Percentiles rank a stretch among this genome's conserved stretches.
Evolutionary conservation across 352 stramenopile genomes (phyloP).

Genomic region (Globisporangium apiculatum): DNA sequence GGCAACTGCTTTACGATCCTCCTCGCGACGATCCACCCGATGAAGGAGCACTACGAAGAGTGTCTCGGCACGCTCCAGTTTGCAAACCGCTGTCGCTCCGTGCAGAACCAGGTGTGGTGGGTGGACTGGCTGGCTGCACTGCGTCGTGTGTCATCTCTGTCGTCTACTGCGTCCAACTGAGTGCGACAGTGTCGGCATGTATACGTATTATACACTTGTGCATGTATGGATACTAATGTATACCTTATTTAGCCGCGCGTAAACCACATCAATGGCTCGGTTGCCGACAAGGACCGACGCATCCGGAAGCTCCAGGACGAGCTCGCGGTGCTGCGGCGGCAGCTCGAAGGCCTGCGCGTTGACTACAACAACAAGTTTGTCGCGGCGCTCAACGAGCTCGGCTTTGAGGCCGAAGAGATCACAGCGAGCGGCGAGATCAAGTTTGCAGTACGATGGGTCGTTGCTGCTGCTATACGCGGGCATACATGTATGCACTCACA

Average conservation of each 20-base stretch:
- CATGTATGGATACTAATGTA: neutral
- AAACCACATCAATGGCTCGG: conserved; percentile 81
- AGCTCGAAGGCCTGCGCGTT: conserved; percentile 53
- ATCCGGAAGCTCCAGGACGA: conserved; percentile 83
- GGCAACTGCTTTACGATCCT: conserved; percentile 85
- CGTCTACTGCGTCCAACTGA: neutral
- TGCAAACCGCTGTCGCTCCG: conserved; percentile 86
- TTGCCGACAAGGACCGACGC: conserved; percentile 78
- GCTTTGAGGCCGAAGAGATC: conserved; percentile 76
- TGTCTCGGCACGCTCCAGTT: conserved; percentile 89
- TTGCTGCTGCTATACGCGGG: neutral
- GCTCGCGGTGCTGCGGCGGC: conserved; percentile 40
- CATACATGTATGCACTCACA: neutral
- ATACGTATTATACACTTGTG: too few relatives aligned
- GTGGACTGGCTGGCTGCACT: neutral
- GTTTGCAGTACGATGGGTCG: conserved; percentile 41
- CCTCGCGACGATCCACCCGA: conserved; percentile 83
- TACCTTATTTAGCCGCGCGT: conserved; percentile 37
- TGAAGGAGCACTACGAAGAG: conserved; percentile 88
- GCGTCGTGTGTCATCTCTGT: too few relatives aligned
- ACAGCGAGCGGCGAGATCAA: conserved; percentile 74
- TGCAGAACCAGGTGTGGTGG: conserved; percentile 72
- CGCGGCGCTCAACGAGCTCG: conserved; percentile 59
- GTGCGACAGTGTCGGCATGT: neutral
- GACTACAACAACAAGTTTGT: conserved; percentile 82